A percentile compares a stretch with the other conserved stretches of the same genome.
Conservation (phyloP, 495 filamentous ascomycete species). For the Chaetomium fimeti region DNA sequence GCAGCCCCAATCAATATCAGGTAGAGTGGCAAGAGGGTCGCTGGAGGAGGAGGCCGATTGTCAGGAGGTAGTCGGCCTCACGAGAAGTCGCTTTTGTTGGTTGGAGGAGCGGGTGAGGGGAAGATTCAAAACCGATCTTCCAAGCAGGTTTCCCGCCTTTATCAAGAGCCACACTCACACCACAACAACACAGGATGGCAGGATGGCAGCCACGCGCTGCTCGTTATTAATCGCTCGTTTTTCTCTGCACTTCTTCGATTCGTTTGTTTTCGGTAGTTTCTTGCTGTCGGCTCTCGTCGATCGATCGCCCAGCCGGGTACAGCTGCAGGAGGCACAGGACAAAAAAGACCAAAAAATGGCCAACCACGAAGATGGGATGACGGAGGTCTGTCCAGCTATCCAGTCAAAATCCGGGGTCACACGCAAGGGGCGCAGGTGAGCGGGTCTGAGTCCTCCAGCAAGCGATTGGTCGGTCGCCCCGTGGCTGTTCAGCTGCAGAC, state of each 20-base stretch:
- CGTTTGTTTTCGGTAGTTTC: not conserved
- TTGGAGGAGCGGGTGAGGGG: slow-evolving; percentile 13
- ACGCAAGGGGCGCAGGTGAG: not conserved
- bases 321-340: slow-evolving; percentile 8
- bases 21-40: slow-evolving; percentile 15
- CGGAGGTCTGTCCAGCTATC: slow-evolving; percentile 6
- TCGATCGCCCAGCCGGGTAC: slow-evolving; percentile 15
- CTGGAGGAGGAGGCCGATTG: not conserved
- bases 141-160: not conserved
- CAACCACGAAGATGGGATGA: slow-evolving; percentile 19
- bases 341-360: slow-evolving; percentile 11
- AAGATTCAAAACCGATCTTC: not conserved
- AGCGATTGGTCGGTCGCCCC: not conserved
- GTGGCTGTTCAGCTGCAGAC: not conserved
- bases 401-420: slow-evolving; percentile 19
- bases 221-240: slow-evolving; percentile 7
- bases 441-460: not conserved
- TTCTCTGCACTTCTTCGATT: not conserved
- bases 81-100: slow-evolving; percentile 14
- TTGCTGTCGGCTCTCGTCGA: not conserved
- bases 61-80: slow-evolving; percentile 19
- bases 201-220: slow-evolving; percentile 1
- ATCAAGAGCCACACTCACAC: slow-evolving; percentile 11
- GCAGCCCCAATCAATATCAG: slow-evolving; percentile 15
- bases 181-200: slow-evolving; percentile 1